Conservation (phyloP, 768 basidiomycete species). For the Lactarius psammicola region DNA sequence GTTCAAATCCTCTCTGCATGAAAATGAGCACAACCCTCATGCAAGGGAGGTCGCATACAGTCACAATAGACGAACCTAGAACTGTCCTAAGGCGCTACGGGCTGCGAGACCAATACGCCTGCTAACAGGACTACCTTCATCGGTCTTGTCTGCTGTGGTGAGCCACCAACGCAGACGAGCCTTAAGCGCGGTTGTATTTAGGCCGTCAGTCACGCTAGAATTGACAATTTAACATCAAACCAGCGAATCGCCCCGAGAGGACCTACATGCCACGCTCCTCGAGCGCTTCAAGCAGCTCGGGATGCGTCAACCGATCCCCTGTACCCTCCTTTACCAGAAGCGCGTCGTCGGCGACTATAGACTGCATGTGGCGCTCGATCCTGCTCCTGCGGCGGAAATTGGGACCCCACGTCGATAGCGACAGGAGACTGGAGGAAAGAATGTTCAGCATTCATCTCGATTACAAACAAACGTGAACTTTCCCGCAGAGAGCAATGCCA, state of each 20-base stretch:
- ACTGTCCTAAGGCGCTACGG: constrained; percentile 35
- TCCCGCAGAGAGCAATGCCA: constrained; percentile 55
- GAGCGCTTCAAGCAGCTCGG: constrained; percentile 63
- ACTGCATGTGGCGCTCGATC: constrained; percentile 39
- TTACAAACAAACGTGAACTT: constrained; percentile 32
- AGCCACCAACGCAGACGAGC: constrained; percentile 66
- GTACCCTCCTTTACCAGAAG: constrained; percentile 53
- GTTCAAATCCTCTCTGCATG: neutral
- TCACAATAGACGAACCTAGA: constrained; percentile 15
- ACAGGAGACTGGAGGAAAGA: constrained; percentile 36
- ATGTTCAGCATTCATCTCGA: neutral
- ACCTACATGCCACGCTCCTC: constrained; percentile 78
- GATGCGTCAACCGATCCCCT: constrained; percentile 45
- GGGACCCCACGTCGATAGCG: constrained; percentile 42
- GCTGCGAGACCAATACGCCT: constrained; percentile 54
- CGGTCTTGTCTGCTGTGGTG: constrained; percentile 41
- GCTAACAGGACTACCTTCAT: constrained; percentile 41
- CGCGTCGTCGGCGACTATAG: constrained; percentile 59
- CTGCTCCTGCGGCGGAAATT: constrained; percentile 36
- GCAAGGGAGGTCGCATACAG: neutral
- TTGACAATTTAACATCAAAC: neutral
- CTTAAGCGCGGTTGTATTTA: constrained; percentile 46
- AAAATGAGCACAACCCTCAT: neutral
- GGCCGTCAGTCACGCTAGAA: constrained; percentile 40
- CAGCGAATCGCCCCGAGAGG: neutral